Evolutionary conservation across 192 early-diverging fungal species (phyloP).

Genomic region (Backusella parvicylindrica): DNA sequence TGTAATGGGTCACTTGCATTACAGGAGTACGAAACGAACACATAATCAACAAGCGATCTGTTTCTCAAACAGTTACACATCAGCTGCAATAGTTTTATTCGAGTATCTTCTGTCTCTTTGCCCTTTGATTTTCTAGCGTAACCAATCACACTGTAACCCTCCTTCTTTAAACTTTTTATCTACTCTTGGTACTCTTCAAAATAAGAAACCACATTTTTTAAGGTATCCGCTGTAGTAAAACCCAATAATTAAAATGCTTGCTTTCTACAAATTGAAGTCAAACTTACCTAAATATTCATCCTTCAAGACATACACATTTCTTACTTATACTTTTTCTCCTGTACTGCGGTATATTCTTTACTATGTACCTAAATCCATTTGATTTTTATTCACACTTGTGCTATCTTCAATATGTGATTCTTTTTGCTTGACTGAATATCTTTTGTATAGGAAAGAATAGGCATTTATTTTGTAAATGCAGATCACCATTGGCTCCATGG

Average conservation of each 20-base stretch:
- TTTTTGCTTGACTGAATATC: neutral
- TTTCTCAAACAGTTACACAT: slow-evolving; percentile 17
- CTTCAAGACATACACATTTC: neutral
- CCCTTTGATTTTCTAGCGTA: slow-evolving; percentile 11
- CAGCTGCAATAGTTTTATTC: slow-evolving; percentile 1
- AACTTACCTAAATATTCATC: slow-evolving; percentile 12
- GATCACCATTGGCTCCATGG: slow-evolving; percentile 4
- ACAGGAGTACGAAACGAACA: slow-evolving; percentile 11
- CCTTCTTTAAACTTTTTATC: slow-evolving; percentile 15
- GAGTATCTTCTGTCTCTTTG: slow-evolving; percentile 9
- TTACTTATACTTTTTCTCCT: slow-evolving; percentile 11
- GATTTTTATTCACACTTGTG: neutral
- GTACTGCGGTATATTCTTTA: slow-evolving; percentile 14
- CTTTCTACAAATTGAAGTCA: slow-evolving; percentile 16
- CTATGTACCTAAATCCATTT: neutral
- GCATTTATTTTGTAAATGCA: too few relatives aligned
- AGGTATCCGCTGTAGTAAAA: slow-evolving; percentile 11
- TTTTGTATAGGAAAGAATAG: too few relatives aligned
- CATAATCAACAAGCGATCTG: slow-evolving; percentile 11
- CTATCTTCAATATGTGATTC: neutral
- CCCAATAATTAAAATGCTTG: slow-evolving; percentile 11
- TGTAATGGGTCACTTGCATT: slow-evolving; percentile 3
- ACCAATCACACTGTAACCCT: slow-evolving; percentile 12
- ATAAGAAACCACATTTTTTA: slow-evolving; percentile 9
- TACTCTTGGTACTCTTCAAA: slow-evolving; percentile 15